Evolutionary conservation across 2,329 filamentous ascomycete genomes (phyloP).

Genomic region (Coleophoma eucalyptorum): DNA sequence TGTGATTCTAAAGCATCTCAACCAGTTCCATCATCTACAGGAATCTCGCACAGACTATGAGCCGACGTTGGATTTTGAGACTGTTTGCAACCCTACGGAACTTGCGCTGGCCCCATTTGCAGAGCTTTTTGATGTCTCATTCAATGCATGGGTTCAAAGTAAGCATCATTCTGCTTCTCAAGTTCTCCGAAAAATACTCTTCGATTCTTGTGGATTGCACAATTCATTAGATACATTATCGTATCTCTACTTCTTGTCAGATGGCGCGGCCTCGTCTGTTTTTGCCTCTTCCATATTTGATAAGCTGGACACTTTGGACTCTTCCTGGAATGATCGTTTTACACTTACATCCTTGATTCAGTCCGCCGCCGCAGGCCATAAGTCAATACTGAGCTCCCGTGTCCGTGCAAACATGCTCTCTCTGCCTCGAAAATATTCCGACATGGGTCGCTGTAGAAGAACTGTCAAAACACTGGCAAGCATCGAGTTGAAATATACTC

Average conservation of each 20-base stretch:
- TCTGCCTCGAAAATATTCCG: slow-evolving; percentile 32
- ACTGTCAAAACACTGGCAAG: slow-evolving; percentile 61
- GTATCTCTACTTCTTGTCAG: slow-evolving; percentile 70
- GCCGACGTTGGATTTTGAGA: slow-evolving; percentile 50
- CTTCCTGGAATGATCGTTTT: slow-evolving; percentile 76
- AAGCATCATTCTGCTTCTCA: slow-evolving; percentile 69
- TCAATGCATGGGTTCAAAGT: slow-evolving; percentile 72
- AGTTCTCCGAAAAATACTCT: slow-evolving; percentile 62
- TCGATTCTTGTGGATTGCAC: slow-evolving; percentile 65
- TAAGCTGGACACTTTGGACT: slow-evolving; percentile 59
- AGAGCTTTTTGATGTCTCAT: slow-evolving; percentile 67
- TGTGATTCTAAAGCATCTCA: slow-evolving; percentile 73
- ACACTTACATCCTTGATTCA: slow-evolving; percentile 75
- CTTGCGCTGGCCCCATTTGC: slow-evolving; percentile 62
- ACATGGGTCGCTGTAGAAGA: slow-evolving; percentile 43
- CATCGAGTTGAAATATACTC: slow-evolving; percentile 64
- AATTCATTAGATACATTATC: slow-evolving; percentile 63
- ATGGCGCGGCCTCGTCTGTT: slow-evolving; percentile 63
- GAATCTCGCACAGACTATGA: slow-evolving; percentile 31
- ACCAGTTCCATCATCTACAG: slow-evolving; percentile 40
- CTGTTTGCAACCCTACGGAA: slow-evolving; percentile 44
- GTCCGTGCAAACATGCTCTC: slow-evolving; percentile 54
- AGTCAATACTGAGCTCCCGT: slow-evolving; percentile 53
- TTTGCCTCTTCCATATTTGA: slow-evolving; percentile 71
- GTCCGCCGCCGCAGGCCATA: slow-evolving; percentile 56